Base-by-base conservation (phyloP, 192 early-diverging fungal genomes). In the Rhizoclosmatium sp. region DNA sequence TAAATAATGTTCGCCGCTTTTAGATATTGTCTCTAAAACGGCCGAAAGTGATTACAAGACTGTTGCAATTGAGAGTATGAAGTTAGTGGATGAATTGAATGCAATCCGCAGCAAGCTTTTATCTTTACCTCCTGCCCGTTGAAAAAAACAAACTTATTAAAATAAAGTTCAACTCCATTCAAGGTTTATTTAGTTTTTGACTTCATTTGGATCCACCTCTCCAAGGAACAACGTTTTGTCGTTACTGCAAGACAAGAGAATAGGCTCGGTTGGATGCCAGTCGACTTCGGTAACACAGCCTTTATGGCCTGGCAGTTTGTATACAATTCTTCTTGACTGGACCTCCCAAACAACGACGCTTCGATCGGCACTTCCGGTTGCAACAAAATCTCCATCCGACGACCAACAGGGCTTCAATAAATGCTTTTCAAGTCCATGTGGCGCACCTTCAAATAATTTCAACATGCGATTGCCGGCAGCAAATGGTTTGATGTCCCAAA, bases 401-500 rank as follows among this genome's bases (percentile, higher is more conserved):
- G 94, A 93, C 93, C 97, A 98, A 23, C 94, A 92, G 0, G 97
- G 96, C 31, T 91, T 87, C 46, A 98, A 90, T 49, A 99, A 86
- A 69, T 96, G 96, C 87, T 95, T 95, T 72, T 99, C 98, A 78
- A 94, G 96, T 19, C 96, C 96, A 75, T 98, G 96, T 40, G 96
- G 95, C 3, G 97, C 97, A 86, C 91, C 93, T 76, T 96, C 90
- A 82, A 95, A 92, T 19, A 90, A 89, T 65, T 92, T 93, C 71
- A 93, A 83, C 65, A 94, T 85, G n/a, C 98, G 90, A 69, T 92
- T 91, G 2, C 80, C 86, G 10, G 73, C 69, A 0, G 92, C 88
- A 71, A 95, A 98, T 2, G 96, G 98, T 44, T 94, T 94, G 3
- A 98, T 88, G 83, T 99, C 95, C 98, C 98, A 99, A 45, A 96